Evolutionary conservation across 192 early-diverging fungal species (phyloP).

Genomic region (Rhizophagus clarus): DNA sequence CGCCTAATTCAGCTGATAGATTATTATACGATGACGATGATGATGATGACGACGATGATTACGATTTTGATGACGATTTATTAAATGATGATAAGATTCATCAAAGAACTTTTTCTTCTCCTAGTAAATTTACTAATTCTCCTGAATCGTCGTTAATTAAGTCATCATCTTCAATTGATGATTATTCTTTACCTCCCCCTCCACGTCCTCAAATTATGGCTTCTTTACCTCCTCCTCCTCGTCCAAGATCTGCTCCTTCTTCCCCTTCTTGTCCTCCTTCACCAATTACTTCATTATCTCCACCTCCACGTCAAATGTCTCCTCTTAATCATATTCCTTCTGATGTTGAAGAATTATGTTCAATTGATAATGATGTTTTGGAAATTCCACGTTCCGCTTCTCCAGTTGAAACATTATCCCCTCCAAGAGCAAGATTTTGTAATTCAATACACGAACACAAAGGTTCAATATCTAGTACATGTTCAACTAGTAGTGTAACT

Average conservation of each 20-base stretch:
- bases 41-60: conserved; percentile 11
- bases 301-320: neutral
- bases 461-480: neutral
- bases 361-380: neutral
- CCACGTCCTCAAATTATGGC: conserved; percentile 1
- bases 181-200: conserved; percentile 31
- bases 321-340: neutral
- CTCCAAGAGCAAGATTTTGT: conserved; percentile 13
- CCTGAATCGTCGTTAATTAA: neutral
- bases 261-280: neutral
- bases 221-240: conserved; percentile 24
- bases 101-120: neutral
- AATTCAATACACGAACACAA: neutral
- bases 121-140: conserved; percentile 16
- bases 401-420: conserved; percentile 26
- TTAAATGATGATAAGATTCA: neutral
- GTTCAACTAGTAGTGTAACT: neutral
- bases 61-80: neutral
- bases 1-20: conserved; percentile 4
- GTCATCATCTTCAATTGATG: conserved; percentile 6
- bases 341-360: neutral
- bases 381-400: conserved; percentile 17
- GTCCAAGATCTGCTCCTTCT: neutral
- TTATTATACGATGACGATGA: neutral
- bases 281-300: neutral